Evolutionary conservation across 2,329 filamentous ascomycete genomes (phyloP), one percentile per base, ranked within the genome.

Genomic region (Colletotrichum sp.): DNA sequence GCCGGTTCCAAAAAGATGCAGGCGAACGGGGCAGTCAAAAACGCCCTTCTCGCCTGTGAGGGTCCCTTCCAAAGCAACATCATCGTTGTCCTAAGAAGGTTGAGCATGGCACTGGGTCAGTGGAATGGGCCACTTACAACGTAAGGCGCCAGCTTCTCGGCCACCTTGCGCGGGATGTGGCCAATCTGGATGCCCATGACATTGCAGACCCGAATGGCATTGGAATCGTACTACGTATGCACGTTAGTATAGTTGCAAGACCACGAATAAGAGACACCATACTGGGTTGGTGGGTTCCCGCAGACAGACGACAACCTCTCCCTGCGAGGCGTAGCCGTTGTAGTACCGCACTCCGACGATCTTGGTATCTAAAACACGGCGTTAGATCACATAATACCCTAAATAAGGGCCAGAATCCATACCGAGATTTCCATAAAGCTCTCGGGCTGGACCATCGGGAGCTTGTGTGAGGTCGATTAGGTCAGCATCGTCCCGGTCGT

Each of bases 181-280:
- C 95, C 95, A 79, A 98, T 94, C 80, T 97, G 95, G 9, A 84
- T 82, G 18, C 91, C 90, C 80, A 94, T 90, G 16, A 96, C 94
- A 82, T 97, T 97, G 79, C 94, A 89, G 2, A 97, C 91, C 7
- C 92, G 91, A 73, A 97, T 95, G 0, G 95, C 95, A 84, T 97
- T 97, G 8, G 79, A 77, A 81, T 97, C 94, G 80, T 94, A 94
- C 78, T 87, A 68, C 18, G 25, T 87, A 68, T n/a, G 25, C 61
- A 52, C 64, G 60, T 77, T 32, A 74, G 60, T 36, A 9, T 15
- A 8, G 10, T 22, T 68, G 55, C 30, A 27, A 62, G 9, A 12
- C 28, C 8, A 28, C 16, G 18, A 16, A 8, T 22, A 13, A 28
- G 28, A 30, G 28, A 58, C 32, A 16, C 13, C 80, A 66, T 82